These are phyloP conservation scores for Oryza rufipogon DNA, from an alignment of 176 grass and related monocot genomes.

Conservation along the genomic window DNA sequence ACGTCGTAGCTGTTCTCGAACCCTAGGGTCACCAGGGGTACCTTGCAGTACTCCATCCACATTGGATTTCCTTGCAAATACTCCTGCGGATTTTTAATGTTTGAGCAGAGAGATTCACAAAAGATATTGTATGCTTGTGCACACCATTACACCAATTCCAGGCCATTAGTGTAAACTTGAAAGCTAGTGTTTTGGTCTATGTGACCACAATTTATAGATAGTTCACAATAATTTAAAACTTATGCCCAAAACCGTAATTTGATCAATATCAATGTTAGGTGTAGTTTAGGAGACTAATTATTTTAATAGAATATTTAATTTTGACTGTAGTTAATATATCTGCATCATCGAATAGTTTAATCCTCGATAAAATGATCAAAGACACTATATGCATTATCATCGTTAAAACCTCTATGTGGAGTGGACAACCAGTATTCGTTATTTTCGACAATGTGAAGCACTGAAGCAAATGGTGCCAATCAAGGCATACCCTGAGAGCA, in stretches of 20 bases:
- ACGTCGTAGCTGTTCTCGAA: conserved; percentile 86
- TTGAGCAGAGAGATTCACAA: conserved; percentile 1
- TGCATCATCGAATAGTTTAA: neutral
- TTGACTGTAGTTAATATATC: neutral
- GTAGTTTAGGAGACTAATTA: neutral
- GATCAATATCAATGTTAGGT: neutral
- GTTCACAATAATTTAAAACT: neutral
- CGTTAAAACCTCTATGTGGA: neutral
- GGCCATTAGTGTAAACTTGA: neutral
- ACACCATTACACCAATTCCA: neutral
- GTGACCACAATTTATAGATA: neutral
- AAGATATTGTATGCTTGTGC: neutral
- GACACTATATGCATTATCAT: neutral
- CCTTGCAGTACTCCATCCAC: conserved; percentile 80
- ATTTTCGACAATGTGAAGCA: neutral
- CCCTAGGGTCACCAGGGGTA: conserved; percentile 70
- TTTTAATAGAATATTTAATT: neutral
- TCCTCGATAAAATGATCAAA: neutral
- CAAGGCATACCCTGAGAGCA: neutral
- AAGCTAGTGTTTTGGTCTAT: neutral
- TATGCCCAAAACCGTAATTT: neutral
- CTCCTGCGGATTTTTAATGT: conserved; percentile 50
- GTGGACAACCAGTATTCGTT: neutral
- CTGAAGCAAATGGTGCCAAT: neutral
- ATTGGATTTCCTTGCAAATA: conserved; percentile 87